Evolutionary conservation across 75 land plant species (phyloP).

Genomic region (Sequoiadendron giganteum): DNA sequence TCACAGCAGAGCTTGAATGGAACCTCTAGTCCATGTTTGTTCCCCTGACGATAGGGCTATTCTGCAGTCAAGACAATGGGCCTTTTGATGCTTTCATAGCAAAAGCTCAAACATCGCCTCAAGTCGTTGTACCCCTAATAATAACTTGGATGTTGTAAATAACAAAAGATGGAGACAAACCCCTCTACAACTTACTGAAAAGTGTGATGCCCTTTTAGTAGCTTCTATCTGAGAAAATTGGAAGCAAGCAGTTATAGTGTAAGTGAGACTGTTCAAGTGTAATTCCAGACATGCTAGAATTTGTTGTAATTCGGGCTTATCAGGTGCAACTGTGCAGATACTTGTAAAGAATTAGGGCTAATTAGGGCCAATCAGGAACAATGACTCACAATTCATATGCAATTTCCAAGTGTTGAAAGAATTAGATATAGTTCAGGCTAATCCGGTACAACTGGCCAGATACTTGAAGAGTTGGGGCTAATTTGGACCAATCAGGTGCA

Average conservation of each 20-base stretch:
- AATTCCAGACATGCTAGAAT: background rate
- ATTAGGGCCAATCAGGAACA: too few relatives aligned
- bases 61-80: background rate
- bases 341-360: background rate
- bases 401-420: background rate
- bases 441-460: background rate
- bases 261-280: too few relatives aligned
- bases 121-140: background rate
- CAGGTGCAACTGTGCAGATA: background rate
- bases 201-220: background rate
- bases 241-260: too few relatives aligned
- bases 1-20: too few relatives aligned
- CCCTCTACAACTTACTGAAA: background rate
- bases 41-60: background rate
- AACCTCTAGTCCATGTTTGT: too few relatives aligned
- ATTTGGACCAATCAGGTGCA: background rate
- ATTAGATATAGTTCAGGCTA: background rate
- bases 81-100: background rate
- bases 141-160: background rate
- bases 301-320: background rate
- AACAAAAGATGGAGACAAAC: background rate
- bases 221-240: background rate
- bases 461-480: background rate
- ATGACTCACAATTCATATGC: too few relatives aligned
- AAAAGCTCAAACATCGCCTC: background rate